Base-by-base conservation (phyloP, 306 rosid genomes). In the Corylus avellana region DNA sequence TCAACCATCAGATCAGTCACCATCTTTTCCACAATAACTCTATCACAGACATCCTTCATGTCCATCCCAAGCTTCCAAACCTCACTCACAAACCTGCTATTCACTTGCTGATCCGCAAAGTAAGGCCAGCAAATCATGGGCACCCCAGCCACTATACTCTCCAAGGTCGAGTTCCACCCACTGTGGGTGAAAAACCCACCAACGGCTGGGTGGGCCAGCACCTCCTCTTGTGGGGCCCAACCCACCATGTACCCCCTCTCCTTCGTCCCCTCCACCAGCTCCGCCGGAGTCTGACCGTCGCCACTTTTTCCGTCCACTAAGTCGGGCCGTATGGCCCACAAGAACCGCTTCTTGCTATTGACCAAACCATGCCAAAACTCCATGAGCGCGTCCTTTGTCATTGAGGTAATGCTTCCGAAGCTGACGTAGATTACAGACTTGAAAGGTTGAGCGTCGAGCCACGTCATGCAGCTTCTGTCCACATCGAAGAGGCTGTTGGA, bases 311-410 rank as follows among this genome's bases (percentile, higher is more conserved):
- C 39, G 10, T 14, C 3, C 13, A 85, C 69, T 22, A 59, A 14
- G 54, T 61, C 77, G 0, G 82, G 84, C 69, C 88, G 25, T 6
- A 88, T 25, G 16, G 78, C 88, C 89, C 88, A 86, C 78, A 79
- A 27, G 61, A 88, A 88, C 50, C 68, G 47, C 47, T 54, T 79
- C 25, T 79, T 47, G 51, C 89, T 84, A 8, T 81, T 72, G 9
- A 75, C 84, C 67, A 88, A 44, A 14, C 90, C 90, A 4, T 84
- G 29, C 90, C 87, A 86, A 3, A 88, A 70, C 81, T 84, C 90
- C 51, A 68, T 25, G 7, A 77, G 14, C 18, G 74, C 5, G 0
- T 55, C 44, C 4, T 27, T 55, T 1, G 58, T 16, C 18, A 79
- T 2, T 0, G 16, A 58, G 0, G 81, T 7, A 18, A 86, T 12